Conservation (phyloP, 2,329 filamentous ascomycete species). For the Aspergillus costaricaensis region DNA sequence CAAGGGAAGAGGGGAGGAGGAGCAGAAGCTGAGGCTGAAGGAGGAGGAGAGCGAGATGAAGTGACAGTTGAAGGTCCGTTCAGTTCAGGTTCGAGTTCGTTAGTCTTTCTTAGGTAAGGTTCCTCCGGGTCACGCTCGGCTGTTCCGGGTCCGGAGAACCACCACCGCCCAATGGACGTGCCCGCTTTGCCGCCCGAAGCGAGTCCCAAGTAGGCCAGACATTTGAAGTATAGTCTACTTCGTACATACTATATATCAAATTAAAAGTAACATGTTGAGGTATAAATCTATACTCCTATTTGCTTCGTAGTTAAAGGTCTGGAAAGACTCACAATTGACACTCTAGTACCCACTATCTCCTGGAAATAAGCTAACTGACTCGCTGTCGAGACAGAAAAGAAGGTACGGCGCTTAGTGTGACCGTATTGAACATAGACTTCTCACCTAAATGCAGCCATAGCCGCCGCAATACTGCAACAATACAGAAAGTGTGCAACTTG, state of each 20-base stretch:
- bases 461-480: neutral
- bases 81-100: constrained; percentile 4
- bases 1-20: neutral
- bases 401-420: neutral
- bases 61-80: constrained; percentile 14
- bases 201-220: constrained; percentile 31
- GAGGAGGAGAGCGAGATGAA: constrained; percentile 13
- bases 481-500: neutral
- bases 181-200: constrained; percentile 39
- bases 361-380: too few species aligned
- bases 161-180: constrained; percentile 25
- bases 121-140: constrained; percentile 2
- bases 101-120: constrained; percentile 9
- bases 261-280: neutral
- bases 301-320: too few species aligned
- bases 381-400: too few species aligned
- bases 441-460: neutral
- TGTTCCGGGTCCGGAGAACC: constrained; percentile 12
- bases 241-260: neutral
- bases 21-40: constrained; percentile 14
- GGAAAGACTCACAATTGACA: too few species aligned
- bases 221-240: neutral
- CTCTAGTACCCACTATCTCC: too few species aligned
- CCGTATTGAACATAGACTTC: neutral
- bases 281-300: too few species aligned